A percentile compares a stretch with the other conserved stretches of the same genome.
These are phyloP conservation scores for Dendrocalamus sinicus DNA, from an alignment of 176 grass and related monocot species.

Conservation along the genomic window DNA sequence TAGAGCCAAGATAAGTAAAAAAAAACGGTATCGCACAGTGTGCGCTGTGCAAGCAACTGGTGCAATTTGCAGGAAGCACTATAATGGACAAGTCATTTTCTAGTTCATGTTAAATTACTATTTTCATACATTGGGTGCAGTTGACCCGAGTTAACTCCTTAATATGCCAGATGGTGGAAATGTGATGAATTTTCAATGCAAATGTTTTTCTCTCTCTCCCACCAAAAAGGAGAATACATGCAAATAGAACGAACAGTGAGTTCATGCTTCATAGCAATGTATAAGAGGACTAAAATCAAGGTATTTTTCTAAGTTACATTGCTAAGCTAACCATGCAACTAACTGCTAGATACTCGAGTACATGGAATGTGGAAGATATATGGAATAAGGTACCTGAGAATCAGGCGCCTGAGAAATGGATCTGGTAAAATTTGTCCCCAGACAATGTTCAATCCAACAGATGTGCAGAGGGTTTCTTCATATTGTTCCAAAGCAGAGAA, in stretches of 20 bases:
- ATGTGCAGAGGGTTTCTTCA: constrained; percentile 75
- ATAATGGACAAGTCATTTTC: not conserved
- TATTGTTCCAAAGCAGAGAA: constrained; percentile 87
- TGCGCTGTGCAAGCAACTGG: not conserved
- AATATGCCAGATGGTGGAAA: not conserved
- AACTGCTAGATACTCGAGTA: not conserved
- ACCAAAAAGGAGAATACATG: constrained; percentile 8
- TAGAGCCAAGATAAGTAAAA: not conserved
- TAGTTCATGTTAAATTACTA: not conserved
- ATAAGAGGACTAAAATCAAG: not conserved
- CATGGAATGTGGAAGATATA: constrained; percentile 6
- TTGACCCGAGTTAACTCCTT: not conserved
- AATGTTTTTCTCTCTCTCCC: not conserved
- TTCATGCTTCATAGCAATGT: constrained; percentile 6
- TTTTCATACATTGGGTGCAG: not conserved
- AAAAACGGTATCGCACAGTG: not conserved
- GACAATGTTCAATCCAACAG: constrained; percentile 67
- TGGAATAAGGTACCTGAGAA: constrained; percentile 66
- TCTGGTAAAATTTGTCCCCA: constrained; percentile 93
- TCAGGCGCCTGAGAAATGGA: constrained; percentile 84
- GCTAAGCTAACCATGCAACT: constrained; percentile 9
- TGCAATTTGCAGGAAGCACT: not conserved
- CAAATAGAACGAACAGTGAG: not conserved
- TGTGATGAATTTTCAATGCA: not conserved
- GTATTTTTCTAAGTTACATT: not conserved